Base-by-base conservation (phyloP, 306 rosid genomes). In the Medicago ruthenica region DNA sequence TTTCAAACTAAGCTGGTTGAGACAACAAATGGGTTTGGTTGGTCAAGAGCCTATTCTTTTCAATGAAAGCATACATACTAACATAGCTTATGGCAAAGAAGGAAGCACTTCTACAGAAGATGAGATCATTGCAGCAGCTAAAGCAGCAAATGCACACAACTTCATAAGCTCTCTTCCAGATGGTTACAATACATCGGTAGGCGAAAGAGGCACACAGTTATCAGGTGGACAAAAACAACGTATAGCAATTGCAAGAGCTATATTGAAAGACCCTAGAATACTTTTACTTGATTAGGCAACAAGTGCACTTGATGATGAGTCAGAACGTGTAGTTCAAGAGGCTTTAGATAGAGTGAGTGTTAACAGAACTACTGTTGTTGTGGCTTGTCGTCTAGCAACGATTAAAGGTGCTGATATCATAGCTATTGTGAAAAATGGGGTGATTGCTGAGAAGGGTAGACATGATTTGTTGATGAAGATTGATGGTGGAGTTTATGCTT, bases 201-300 rank as follows among this genome's bases (percentile, higher is more conserved):
- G 96, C 2, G 97, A 93, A 77, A 85, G 94, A 76, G 97, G 98
- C 20, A 84, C 89, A 2, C 98, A 91, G 44, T 14, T 93, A 13
- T 93, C 98, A 0, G 98, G 96, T 34, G 98, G 98, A 4, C 98
- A 93, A 55, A 93, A 93, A 63, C 98, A 91, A 47, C 82, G 98
- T 47, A 91, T 93, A 13, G 90, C 92, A 80, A 91, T 93, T 40
- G 96, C 97, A 5, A 88, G 97, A 76, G 98, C 94, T 39, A 88
- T 89, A 9, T 77, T 93, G 21, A 93, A 93, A 60, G 57, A 93
- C 48, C 98, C 98, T 0, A 89, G 75, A 75, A 86, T 93, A 14
- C 89, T 93, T 12, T 65, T 91, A 77, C 92, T 93, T 3, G 98
- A 93, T 68, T 94, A 93, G 75, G 97, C 97, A 24, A 93, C 96